Evolutionary conservation across 2,329 filamentous ascomycete genomes (phyloP), one percentile per base, ranked within the genome.

Genomic region (Chaetomiaceae sp.): DNA sequence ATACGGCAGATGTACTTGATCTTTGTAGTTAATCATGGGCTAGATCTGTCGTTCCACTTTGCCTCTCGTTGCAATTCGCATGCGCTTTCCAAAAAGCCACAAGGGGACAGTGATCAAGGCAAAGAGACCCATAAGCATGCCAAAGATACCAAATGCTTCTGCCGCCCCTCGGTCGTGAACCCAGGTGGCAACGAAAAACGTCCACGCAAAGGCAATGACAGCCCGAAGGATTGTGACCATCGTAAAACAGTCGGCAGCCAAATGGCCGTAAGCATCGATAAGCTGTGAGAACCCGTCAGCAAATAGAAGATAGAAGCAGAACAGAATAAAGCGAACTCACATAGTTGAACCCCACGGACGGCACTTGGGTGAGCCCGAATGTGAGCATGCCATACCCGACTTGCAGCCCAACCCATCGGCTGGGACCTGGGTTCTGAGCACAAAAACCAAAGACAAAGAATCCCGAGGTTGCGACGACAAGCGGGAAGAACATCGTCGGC

Each of bases 101-200:
- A 50, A 21, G 0, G 48, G 48, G 5, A 50, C 30, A 13, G 48
- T 50, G 8, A 43, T 2, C 30, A 50, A 25, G 6, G 29, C 48
- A 23, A 50, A 50, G 2, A 50, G 11, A 37, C 48, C 48, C 48
- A 50, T 50, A 20, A 50, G 23, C 48, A 50, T 50, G 38, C 48
- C 48, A 37, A 50, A 50, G 21, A 50, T 50, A 11, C 38, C 38
- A 36, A 50, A 50, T 2, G 48, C 14, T 23, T 50, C 48, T 1
- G 48, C 48, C 2, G 38, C 48, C 1, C 48, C 48, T 5, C 48
- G 25, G 30, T 36, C 38, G 9, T 50, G 9, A 2, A 50, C 23
- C 48, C 48, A 50, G 4, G 18, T 8, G 10, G 48, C 48, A 10
- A 50, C 48, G 48, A 50, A 50, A 20, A 50, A 50, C 4, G 48